A percentile compares a stretch with the other conserved stretches of the same genome.
phyloP scores from a whole-genome alignment of 192 early-diverging fungal species.

The Coemansia sp. region DNA sequence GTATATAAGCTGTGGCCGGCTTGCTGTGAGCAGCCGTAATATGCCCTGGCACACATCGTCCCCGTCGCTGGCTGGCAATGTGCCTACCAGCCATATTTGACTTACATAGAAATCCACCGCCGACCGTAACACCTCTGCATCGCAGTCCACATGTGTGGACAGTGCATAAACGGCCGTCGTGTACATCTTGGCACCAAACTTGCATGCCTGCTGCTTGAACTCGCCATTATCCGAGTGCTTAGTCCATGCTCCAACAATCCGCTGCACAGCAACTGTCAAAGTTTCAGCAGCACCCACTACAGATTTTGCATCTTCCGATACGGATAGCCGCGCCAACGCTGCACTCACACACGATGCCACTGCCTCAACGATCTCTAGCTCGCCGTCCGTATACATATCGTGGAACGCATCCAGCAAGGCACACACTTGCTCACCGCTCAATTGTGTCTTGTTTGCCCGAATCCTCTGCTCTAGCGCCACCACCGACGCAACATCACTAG shows the following conservation, averaged over 20 bases:
- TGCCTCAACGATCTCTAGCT: background rate
- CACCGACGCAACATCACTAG: background rate
- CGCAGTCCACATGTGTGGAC: background rate
- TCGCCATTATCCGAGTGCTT: conserved; percentile 9
- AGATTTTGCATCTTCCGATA: background rate
- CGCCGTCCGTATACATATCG: background rate
- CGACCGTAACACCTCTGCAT: background rate
- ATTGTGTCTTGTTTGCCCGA: background rate
- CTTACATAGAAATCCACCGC: conserved; percentile 21
- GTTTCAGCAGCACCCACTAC: background rate
- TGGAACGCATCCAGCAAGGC: conserved; percentile 25
- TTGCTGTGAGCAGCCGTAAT: conserved; percentile 32
- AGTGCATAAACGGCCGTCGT: conserved; percentile 23
- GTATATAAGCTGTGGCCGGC: conserved; percentile 19
- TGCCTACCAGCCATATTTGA: conserved; percentile 38
- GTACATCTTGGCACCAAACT: conserved; percentile 28
- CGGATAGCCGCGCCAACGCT: background rate
- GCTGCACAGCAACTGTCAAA: background rate
- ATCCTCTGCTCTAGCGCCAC: conserved; percentile 7
- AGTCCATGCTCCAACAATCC: conserved; percentile 14
- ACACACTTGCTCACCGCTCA: conserved; percentile 3
- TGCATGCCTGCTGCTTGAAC: conserved; percentile 32
- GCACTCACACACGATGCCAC: conserved; percentile 13
- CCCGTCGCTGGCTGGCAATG: conserved; percentile 2
- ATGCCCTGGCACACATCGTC: conserved; percentile 27